These are phyloP conservation scores for Tricholoma saponaceum DNA, from an alignment of 768 basidiomycete species.

Conservation along the genomic window DNA sequence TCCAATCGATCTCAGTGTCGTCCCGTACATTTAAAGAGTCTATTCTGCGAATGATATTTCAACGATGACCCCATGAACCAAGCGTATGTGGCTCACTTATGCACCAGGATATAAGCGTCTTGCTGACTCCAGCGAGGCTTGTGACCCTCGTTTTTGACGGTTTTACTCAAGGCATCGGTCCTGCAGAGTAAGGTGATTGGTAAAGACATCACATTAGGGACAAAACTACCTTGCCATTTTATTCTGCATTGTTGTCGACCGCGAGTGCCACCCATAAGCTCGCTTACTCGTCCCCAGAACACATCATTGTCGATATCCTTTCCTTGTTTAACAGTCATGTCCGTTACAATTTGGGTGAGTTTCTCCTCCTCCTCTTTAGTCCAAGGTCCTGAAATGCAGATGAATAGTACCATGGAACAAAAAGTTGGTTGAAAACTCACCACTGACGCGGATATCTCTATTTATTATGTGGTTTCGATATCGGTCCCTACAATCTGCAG, in stretches of 20 bases:
- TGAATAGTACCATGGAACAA: not conserved
- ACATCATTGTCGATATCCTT: slow-evolving; percentile 73
- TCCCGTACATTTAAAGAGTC: slow-evolving; percentile 71
- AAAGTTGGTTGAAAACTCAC: slow-evolving; percentile 27
- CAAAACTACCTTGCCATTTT: slow-evolving; percentile 57
- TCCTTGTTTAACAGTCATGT: slow-evolving; percentile 71
- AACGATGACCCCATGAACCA: not conserved
- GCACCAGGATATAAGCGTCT: slow-evolving; percentile 78
- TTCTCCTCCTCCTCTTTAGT: slow-evolving; percentile 75
- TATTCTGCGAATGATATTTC: slow-evolving; percentile 41
- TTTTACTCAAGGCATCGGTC: slow-evolving; percentile 74
- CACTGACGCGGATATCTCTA: slow-evolving; percentile 56
- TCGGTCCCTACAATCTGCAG: slow-evolving; percentile 79
- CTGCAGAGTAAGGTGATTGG: slow-evolving; percentile 28
- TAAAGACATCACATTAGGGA: not conserved
- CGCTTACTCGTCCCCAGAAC: slow-evolving; percentile 77
- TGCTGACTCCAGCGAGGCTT: slow-evolving; percentile 70
- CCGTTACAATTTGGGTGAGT: slow-evolving; percentile 68
- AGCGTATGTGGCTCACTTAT: slow-evolving; percentile 53
- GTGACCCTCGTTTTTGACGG: slow-evolving; percentile 66
- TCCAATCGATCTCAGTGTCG: slow-evolving; percentile 87
- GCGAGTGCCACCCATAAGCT: slow-evolving; percentile 71
- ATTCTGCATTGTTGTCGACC: slow-evolving; percentile 83
- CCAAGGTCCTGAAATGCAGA: slow-evolving; percentile 53
- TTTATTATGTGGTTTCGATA: slow-evolving; percentile 80